A percentile compares a stretch with the other conserved stretches of the same genome.
These are phyloP conservation scores for Lagerstroemia speciosa DNA, from an alignment of 345 rosid genomes.

Conservation along the genomic window DNA sequence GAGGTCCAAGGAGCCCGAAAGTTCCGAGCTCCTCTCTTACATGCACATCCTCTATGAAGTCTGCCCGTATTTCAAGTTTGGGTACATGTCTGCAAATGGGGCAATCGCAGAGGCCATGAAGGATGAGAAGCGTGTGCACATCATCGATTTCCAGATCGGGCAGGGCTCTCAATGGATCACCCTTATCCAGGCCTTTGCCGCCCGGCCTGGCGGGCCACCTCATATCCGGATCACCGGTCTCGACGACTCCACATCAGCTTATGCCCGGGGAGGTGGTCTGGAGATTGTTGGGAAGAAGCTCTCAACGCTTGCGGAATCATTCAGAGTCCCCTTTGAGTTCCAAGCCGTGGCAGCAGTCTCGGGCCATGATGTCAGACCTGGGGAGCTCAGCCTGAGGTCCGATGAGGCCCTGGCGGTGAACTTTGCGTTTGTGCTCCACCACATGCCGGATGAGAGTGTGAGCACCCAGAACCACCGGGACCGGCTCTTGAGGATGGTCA, in stretches of 20 bases:
- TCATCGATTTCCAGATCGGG: conserved; percentile 78
- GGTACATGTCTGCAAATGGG: conserved; percentile 94
- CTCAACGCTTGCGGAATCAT: conserved; percentile 47
- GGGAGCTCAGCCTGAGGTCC: conserved; percentile 34
- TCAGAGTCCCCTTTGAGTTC: conserved; percentile 81
- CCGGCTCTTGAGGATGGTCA: conserved; percentile 57
- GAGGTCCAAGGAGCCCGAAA: conserved; percentile 62
- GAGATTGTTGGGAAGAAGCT: conserved; percentile 55
- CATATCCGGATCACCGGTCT: conserved; percentile 70
- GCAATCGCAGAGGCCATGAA: conserved; percentile 97
- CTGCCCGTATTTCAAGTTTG: conserved; percentile 88
- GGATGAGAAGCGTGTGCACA: conserved; percentile 69
- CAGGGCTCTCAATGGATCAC: conserved; percentile 90
- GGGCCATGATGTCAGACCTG: conserved; percentile 37
- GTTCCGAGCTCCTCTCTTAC: conserved; percentile 60
- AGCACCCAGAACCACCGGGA: conserved; percentile 71
- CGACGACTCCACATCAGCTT: conserved; percentile 66
- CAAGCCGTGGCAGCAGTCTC: conserved; percentile 44
- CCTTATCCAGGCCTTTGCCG: conserved; percentile 90
- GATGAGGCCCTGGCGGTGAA: conserved; percentile 82
- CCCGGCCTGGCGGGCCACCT: conserved; percentile 85
- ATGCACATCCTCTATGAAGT: conserved; percentile 76
- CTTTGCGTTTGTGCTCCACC: conserved; percentile 80
- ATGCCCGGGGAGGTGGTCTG: conserved; percentile 79
- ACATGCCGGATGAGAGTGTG: conserved; percentile 86